A percentile compares a stretch with the other conserved stretches of the same genome.
Conservation (phyloP, 129 eudicot species). For the Chrysanthemum makinoi region DNA sequence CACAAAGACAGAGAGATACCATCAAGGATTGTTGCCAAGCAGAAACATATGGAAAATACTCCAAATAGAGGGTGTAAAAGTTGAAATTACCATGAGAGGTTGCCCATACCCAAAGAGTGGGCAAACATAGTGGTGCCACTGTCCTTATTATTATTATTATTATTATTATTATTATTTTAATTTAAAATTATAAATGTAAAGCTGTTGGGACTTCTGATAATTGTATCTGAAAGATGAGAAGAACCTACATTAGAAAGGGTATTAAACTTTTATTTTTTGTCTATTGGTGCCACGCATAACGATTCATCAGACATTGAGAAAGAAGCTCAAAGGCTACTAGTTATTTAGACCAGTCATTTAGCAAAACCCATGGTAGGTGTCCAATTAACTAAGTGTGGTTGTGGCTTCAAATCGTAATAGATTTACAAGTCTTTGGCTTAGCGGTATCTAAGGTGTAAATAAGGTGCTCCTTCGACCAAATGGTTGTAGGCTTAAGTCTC, state of each 20-base stretch:
- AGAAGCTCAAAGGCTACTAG: not conserved
- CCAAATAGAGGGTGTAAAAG: conserved; percentile 4
- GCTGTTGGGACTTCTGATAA: not conserved
- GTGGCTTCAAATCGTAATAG: too few relatives aligned
- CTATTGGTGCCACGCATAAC: too few relatives aligned
- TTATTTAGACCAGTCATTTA: not conserved
- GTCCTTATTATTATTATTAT: too few relatives aligned
- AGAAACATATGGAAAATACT: conserved; percentile 22
- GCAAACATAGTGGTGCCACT: not conserved
- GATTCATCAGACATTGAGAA: not conserved
- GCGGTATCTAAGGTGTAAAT: too few relatives aligned
- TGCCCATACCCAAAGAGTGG: conserved; percentile 4
- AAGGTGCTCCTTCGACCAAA: too few relatives aligned
- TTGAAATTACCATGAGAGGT: not conserved
- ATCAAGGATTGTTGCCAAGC: conserved; percentile 23
- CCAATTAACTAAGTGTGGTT: too few relatives aligned
- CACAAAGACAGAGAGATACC: conserved; percentile 18
- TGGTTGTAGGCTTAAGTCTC: too few relatives aligned
- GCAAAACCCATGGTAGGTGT: too few relatives aligned
- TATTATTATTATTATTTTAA: too few relatives aligned
- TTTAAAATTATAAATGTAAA: not conserved
- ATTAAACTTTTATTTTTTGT: too few relatives aligned
- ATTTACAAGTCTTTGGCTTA: too few relatives aligned
- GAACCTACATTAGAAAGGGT: too few relatives aligned
- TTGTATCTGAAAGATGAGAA: not conserved